Evolutionary conservation across 139 green algal genomes (phyloP).

Genomic region (Gonium pectorale): DNA sequence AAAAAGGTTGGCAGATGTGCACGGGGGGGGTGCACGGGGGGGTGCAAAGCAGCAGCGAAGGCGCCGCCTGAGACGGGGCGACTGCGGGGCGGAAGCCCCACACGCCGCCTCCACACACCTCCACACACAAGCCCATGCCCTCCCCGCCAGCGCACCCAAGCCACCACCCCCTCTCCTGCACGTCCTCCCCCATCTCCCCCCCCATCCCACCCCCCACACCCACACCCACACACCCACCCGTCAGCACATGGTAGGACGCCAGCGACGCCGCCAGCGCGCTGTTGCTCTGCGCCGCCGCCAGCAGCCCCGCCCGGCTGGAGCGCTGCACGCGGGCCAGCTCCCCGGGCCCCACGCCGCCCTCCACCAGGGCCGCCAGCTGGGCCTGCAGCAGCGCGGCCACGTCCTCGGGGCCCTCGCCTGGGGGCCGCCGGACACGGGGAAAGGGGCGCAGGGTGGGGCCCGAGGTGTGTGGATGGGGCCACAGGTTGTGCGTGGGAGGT

Average conservation of each 20-base stretch:
- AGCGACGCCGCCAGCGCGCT: constrained; percentile 65
- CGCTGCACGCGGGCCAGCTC: constrained; percentile 69
- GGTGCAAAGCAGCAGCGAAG: no score
- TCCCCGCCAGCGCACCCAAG: no score
- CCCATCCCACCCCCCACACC: background rate
- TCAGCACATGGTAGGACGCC: constrained; percentile 61
- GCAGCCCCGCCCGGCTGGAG: constrained; percentile 54
- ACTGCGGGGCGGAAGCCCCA: no score
- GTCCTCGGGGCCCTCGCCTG: constrained; percentile 48
- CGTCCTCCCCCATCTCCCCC: background rate
- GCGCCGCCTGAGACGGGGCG: no score
- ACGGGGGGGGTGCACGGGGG: no score
- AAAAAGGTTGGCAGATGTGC: no score
- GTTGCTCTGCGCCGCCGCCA: constrained; percentile 66
- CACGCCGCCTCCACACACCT: no score
- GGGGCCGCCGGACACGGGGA: no score
- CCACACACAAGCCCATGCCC: no score
- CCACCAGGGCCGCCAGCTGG: constrained; percentile 55
- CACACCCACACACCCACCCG: background rate
- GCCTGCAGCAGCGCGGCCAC: constrained; percentile 52
- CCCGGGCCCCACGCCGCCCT: constrained; percentile 49
- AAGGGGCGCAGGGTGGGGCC: background rate
- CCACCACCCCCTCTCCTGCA: no score
- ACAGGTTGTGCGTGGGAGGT: no score
- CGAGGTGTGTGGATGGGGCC: background rate